Evolutionary conservation across 202 grass and related monocot genomes (phyloP), one percentile per base, ranked within the genome.

Genomic region (Setaria viridis): DNA sequence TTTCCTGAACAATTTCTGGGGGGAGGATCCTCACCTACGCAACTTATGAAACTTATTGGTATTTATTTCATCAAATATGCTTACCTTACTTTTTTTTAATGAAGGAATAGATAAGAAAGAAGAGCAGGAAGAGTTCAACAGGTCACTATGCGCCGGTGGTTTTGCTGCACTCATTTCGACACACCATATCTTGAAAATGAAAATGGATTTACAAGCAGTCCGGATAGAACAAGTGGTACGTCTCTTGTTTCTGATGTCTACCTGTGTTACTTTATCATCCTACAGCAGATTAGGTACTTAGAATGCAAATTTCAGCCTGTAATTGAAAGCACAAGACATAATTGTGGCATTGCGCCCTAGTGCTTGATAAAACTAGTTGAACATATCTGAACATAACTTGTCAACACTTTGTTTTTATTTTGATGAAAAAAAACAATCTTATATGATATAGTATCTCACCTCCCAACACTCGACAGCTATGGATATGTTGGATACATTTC

Each of bases 91-190:
- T 46, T 41, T 39, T 46, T 46, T 46, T 9, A 46, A 46, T 46
- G 7, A 9, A 46, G 7, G 7, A 9, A 46, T 10, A 46, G 43
- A 50, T 11, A 50, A 49, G 11, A 13, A 30, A 43, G 78, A 56
- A 43, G 39, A 71, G 33, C 59, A 69, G 87, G 86, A 62, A 71
- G 77, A 43, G 42, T 17, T 70, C 1, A 2, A 7, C 55, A 55
- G 57, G 43, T 41, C 80, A 87, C 7, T 4, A 89, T 97, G 87
- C 89, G 94, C 46, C 87, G 87, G 32, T 97, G 94, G 94, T 66
- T 97, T 57, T 97, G 94, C 87, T 94, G 94, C 73, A 84, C 72
- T 74, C 80, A 86, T 46, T 21, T 97, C 20, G 94, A 89, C 59
- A 82, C 89, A 5, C 60, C 81, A 0, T 94, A 90, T 70, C 39